These are phyloP conservation scores for Penicillium bialowiezense DNA, from an alignment of 495 filamentous ascomycete species.

Conservation along the genomic window DNA sequence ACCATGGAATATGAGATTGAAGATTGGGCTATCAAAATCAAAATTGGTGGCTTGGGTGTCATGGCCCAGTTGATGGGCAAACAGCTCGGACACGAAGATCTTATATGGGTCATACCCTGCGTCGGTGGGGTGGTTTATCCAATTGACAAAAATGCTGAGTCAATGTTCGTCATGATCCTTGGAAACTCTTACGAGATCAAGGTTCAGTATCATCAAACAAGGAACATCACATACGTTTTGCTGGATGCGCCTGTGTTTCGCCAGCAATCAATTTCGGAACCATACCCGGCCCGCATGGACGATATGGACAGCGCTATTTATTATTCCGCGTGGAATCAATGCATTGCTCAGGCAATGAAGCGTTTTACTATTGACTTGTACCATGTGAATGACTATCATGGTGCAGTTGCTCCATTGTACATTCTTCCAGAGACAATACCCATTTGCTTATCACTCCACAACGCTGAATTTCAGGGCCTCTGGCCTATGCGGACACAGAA, in stretches of 20 bases:
- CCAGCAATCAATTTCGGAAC: conserved; percentile 62
- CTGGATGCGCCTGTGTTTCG: conserved; percentile 70
- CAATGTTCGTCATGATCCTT: conserved; percentile 65
- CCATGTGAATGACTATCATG: conserved; percentile 82
- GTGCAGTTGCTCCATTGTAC: conserved; percentile 68
- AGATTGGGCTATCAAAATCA: conserved; percentile 70
- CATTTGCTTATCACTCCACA: conserved; percentile 54
- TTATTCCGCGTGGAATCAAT: conserved; percentile 74
- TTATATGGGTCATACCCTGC: conserved; percentile 77
- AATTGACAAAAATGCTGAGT: conserved; percentile 54
- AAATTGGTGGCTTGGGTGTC: conserved; percentile 70
- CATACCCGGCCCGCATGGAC: conserved; percentile 72
- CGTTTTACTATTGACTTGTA: conserved; percentile 67
- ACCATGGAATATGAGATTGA: conserved; percentile 76
- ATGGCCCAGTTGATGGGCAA: conserved; percentile 72
- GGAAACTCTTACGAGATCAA: conserved; percentile 62
- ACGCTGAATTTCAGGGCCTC: conserved; percentile 72
- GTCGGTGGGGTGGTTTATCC: conserved; percentile 69
- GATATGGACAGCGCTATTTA: conserved; percentile 69
- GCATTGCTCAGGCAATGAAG: conserved; percentile 61
- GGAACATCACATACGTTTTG: conserved; percentile 72
- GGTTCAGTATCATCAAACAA: conserved; percentile 62
- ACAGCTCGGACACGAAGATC: conserved; percentile 62
- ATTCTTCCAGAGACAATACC: conserved; percentile 59
- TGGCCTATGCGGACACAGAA: conserved; percentile 71